Base-by-base conservation (phyloP, 768 basidiomycete genomes). In the Serendipita sp. region DNA sequence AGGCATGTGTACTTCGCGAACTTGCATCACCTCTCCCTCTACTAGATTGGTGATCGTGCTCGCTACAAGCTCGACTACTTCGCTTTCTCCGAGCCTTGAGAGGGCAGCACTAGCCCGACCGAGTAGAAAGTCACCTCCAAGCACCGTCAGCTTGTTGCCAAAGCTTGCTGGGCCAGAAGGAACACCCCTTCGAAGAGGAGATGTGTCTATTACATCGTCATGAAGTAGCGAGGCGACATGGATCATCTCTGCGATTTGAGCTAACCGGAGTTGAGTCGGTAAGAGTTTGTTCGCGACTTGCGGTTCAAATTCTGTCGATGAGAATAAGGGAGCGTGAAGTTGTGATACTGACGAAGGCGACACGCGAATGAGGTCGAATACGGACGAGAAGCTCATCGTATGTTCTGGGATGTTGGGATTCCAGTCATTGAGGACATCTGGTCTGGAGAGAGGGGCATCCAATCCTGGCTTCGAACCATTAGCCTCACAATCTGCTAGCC, bases 201-300 rank as follows among this genome's bases (percentile, higher is more conserved):
- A 83, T 67, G 75, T 74, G 76, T 91, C 88, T 66, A 88, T 82
- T 63, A 98, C 92, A 70, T 88, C 87, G 78, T 98, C 91, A 73
- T 98, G 95, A 16, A 99, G 78, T 8, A 92, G 79, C 2, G 89
- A 93, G 30, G 96, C 94, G 67, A 97, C 88, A 72, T 98, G 92
- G 56, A 99, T 89, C 92, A 98, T 96, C 73, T 99, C 96, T 63
- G 92, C 86, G 48, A 99, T 94, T 71, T 95, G 92, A 3, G 94
- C 95, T 38, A 99, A 83, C 35, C 94, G 86, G 35, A 87, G 76
- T 74, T 99, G 96, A 0, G 92, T 86, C 15, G 95, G 92, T 3
- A 99, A 82, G 51, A 89, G 79, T 3, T 74, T 0, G 74, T 70
- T 18, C 74, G 73, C 2, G 71, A 70, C 5, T 74, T 63, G 70